phyloP scores from a whole-genome alignment of 1,139 yeast genomes.

The Suhomyces bokatorum region DNA sequence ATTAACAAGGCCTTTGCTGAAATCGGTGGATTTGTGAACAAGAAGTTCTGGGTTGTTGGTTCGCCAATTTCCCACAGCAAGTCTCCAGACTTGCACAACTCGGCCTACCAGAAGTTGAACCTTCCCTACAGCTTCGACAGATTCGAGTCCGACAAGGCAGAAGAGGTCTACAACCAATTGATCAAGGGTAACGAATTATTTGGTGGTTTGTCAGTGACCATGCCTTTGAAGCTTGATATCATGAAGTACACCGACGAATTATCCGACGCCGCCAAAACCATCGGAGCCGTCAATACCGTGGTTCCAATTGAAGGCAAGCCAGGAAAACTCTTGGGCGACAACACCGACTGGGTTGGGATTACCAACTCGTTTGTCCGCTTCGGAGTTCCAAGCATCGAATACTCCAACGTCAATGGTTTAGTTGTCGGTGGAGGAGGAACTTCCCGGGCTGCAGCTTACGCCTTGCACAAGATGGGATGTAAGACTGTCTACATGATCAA shows the following conservation, averaged over 20 bases:
- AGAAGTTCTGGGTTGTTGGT: constrained; percentile 78
- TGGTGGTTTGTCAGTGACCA: constrained; percentile 92
- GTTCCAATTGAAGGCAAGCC: constrained; percentile 48
- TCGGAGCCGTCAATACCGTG: constrained; percentile 95
- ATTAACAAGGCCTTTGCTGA: constrained; percentile 59
- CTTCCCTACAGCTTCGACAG: constrained; percentile 73
- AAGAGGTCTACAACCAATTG: constrained; percentile 45
- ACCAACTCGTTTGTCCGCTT: constrained; percentile 60
- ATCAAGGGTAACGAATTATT: constrained; percentile 52
- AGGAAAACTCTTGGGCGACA: constrained; percentile 72
- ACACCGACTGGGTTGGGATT: constrained; percentile 96
- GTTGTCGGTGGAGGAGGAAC: constrained; percentile 98
- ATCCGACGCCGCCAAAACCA: constrained; percentile 68
- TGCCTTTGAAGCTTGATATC: constrained; percentile 83
- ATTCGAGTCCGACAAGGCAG: constrained; percentile 68
- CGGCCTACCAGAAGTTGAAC: constrained; percentile 70
- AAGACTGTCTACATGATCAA: constrained; percentile 73
- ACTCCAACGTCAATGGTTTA: constrained; percentile 51
- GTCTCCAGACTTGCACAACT: constrained; percentile 82
- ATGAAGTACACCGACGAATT: constrained; percentile 63
- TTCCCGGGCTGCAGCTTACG: constrained; percentile 90
- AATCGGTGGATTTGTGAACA: constrained; percentile 60
- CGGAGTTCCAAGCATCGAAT: constrained; percentile 54
- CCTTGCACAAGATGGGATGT: constrained; percentile 80
- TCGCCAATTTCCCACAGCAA: constrained; percentile 81